Evolutionary conservation across 2,329 filamentous ascomycete genomes (phyloP).

Genomic region (Pyrenophora teres): DNA sequence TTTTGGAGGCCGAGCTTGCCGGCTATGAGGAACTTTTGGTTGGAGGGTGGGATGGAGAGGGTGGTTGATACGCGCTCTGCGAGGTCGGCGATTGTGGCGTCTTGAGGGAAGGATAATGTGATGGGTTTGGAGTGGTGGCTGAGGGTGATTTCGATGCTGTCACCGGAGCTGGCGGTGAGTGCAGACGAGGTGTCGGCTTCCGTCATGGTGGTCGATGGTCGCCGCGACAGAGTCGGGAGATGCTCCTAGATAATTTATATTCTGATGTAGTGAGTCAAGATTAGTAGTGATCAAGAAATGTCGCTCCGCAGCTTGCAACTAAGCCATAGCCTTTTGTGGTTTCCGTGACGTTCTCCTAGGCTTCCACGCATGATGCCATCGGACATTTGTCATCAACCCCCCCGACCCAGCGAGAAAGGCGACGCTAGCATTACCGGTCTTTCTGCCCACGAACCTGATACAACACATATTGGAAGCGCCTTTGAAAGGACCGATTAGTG

Average conservation of each 20-base stretch:
- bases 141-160: constrained; percentile 52
- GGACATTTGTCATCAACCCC: constrained; percentile 42
- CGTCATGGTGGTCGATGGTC: constrained; percentile 14
- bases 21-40: constrained; percentile 71
- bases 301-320: constrained; percentile 27
- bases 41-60: constrained; percentile 63
- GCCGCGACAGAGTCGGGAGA: not conserved
- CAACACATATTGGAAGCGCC: not conserved
- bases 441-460: not conserved
- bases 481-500: too few relatives aligned
- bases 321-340: constrained; percentile 22
- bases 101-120: constrained; percentile 53
- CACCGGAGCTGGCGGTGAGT: constrained; percentile 12
- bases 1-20: constrained; percentile 69
- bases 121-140: constrained; percentile 61
- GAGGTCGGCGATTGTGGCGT: constrained; percentile 63
- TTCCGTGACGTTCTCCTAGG: constrained; percentile 43
- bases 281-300: constrained; percentile 41
- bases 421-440: not conserved
- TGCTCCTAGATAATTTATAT: not conserved
- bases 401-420: not conserved
- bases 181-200: constrained; percentile 12
- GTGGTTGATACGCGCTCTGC: constrained; percentile 61
- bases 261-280: constrained; percentile 16
- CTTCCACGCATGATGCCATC: constrained; percentile 39